Evolutionary conservation across 257 asterid species (phyloP).

Genomic region (Nicotiana obtusifolia): DNA sequence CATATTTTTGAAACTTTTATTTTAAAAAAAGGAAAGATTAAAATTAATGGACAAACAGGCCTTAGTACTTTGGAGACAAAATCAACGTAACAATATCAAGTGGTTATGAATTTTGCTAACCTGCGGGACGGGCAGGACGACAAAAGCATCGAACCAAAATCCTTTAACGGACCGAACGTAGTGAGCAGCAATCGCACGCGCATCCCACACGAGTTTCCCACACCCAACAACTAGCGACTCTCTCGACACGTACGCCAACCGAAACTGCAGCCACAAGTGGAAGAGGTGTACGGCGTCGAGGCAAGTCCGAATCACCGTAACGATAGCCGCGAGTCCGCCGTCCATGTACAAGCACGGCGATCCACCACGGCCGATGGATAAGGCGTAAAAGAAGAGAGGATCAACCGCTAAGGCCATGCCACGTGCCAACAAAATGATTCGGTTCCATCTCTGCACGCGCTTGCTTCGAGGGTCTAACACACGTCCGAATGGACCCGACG

Average conservation of each 20-base stretch:
- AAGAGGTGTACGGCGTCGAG: constrained; percentile 76
- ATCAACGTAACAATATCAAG: background rate
- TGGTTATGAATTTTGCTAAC: constrained; percentile 27
- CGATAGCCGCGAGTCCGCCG: constrained; percentile 54
- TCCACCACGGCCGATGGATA: constrained; percentile 71
- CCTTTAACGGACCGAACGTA: constrained; percentile 67
- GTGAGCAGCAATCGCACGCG: constrained; percentile 72
- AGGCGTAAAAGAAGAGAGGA: constrained; percentile 78
- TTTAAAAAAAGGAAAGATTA: no score
- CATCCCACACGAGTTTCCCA: constrained; percentile 97
- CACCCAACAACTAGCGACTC: constrained; percentile 88
- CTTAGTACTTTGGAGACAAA: background rate
- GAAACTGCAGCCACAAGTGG: constrained; percentile 83
- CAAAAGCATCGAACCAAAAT: constrained; percentile 91
- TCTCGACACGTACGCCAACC: constrained; percentile 83
- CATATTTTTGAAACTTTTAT: no score
- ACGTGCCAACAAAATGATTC: constrained; percentile 78
- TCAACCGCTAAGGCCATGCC: constrained; percentile 91
- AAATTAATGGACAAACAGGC: no score
- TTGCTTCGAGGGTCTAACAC: constrained; percentile 83
- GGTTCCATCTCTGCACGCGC: constrained; percentile 83
- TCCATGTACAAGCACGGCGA: constrained; percentile 80
- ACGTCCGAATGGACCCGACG: constrained; percentile 28
- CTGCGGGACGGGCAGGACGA: constrained; percentile 95
- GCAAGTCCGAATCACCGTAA: constrained; percentile 68